These are phyloP conservation scores for Hyaloscypha bicolor DNA, from an alignment of 495 filamentous ascomycete genomes.

Conservation along the genomic window DNA sequence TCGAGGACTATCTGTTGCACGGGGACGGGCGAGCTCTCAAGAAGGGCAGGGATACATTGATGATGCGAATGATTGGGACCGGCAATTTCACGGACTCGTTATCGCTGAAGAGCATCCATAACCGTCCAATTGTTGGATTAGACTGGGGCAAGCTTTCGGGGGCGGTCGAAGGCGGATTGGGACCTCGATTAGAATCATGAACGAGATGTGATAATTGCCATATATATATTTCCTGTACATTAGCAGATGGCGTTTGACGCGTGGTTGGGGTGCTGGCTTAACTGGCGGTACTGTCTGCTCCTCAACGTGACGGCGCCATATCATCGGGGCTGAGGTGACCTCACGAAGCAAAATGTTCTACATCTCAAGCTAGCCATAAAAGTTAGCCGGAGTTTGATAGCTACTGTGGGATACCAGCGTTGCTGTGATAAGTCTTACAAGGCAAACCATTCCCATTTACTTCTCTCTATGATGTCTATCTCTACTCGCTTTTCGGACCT, in stretches of 20 bases:
- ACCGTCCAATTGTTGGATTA: constrained; percentile 24
- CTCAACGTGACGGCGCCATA: too few species aligned
- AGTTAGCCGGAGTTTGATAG: too few species aligned
- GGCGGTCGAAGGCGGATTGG: constrained; percentile 30
- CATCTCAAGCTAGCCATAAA: too few species aligned
- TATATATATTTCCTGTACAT: background rate
- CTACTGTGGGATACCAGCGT: too few species aligned
- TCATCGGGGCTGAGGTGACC: too few species aligned
- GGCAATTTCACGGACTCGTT: constrained; percentile 45
- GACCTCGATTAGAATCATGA: constrained; percentile 22
- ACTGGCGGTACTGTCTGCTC: background rate
- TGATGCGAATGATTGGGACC: constrained; percentile 65
- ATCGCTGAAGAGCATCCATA: constrained; percentile 20
- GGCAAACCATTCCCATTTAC: too few species aligned
- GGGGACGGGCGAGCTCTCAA: constrained; percentile 63
- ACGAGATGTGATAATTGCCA: background rate
- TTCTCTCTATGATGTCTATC: too few species aligned
- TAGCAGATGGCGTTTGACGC: background rate
- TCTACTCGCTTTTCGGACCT: too few species aligned
- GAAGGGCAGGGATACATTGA: constrained; percentile 66
- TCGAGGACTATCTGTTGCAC: constrained; percentile 61
- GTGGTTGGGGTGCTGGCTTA: background rate
- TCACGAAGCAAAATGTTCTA: too few species aligned
- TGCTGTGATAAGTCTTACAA: too few species aligned
- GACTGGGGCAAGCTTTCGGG: constrained; percentile 26